phyloP scores from a whole-genome alignment of 1,139 yeast species.

The Debaryomyces udenii region DNA sequence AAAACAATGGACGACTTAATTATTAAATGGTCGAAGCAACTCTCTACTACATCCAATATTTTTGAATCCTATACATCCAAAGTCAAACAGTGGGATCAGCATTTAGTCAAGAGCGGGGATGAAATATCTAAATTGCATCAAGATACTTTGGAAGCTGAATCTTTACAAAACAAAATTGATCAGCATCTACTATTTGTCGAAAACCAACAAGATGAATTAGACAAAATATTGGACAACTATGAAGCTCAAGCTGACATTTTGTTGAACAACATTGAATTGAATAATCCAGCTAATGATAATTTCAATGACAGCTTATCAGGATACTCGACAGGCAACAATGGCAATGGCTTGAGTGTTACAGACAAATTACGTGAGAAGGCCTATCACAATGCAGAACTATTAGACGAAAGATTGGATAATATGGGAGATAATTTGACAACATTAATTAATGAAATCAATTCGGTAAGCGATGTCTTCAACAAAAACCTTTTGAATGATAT shows the following conservation, averaged over 20 bases:
- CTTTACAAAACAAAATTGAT: constrained; percentile 81
- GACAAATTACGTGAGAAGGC: constrained; percentile 93
- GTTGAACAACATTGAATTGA: constrained; percentile 46
- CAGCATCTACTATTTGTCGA: constrained; percentile 85
- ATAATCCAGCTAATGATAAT: constrained; percentile 15
- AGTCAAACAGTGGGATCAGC: constrained; percentile 83
- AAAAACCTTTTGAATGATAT: constrained; percentile 45
- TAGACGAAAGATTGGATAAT: constrained; percentile 79
- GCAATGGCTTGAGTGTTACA: constrained; percentile 40
- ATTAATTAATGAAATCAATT: constrained; percentile 82
- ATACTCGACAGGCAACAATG: constrained; percentile 11
- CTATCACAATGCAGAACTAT: constrained; percentile 80
- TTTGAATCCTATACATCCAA: constrained; percentile 79
- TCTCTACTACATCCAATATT: constrained; percentile 70
- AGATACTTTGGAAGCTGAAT: constrained; percentile 82
- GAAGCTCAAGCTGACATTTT: constrained; percentile 80
- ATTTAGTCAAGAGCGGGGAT: constrained; percentile 82
- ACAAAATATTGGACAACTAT: constrained; percentile 76
- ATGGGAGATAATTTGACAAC: constrained; percentile 77
- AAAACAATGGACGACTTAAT: constrained; percentile 92
- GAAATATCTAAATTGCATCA: constrained; percentile 78
- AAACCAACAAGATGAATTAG: constrained; percentile 91
- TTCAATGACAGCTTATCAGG: constrained; percentile 8
- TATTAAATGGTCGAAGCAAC: constrained; percentile 89
- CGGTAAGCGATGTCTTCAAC: constrained; percentile 81